Base-by-base conservation (phyloP, 1,284 basidiomycete genomes). In the Sphagnurus paluster region DNA sequence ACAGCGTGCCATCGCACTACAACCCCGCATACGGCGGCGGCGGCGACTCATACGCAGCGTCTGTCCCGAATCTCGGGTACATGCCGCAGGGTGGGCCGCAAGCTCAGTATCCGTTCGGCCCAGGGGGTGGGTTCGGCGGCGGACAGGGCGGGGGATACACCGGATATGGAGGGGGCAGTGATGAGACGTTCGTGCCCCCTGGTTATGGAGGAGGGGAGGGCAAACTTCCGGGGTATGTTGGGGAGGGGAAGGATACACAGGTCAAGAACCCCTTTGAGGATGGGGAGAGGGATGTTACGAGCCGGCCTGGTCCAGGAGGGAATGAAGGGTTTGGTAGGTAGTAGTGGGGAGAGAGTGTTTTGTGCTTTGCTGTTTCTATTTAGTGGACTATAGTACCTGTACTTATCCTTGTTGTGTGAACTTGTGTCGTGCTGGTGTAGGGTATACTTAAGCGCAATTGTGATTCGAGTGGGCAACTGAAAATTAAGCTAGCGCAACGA, bases 71-170 rank as follows among this genome's bases (percentile, higher is more conserved):
- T 47, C 52, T 44, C 19, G 49, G 56, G 8, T 57, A 59, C 17
- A n/a, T 19, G 8, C 20, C 51, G 51, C 29, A 47, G 50, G 33
- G 43, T 44, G 4, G 36, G 39, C 21, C 21, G 29, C 5, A 41
- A 42, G 24, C 14, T 28, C 40, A 33, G 39, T 20, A 34, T 13
- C 8, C 21, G 2, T 17, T 26, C 2, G 14, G 3, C 30, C 30
- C 17, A 6, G 4, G 14, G 14, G n/a, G 17, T 14, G 30, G 30
- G 30, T 33, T 14, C 17, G 30, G 30, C 4, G 25, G 25, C 76
- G 77, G 0, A 57, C 72, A 1, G 76, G 74, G 14, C 68, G 72
- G 11, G 77, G 75, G 2, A 74, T n/a, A n/a, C n/a, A n/a, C n/a
- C n/a, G n/a, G n/a, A n/a, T n/a, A n/a, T n/a, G n/a, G n/a, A n/a